These are phyloP conservation scores for Rhizopus sp. DNA, from an alignment of 371 early-diverging fungal genomes.

Conservation along the genomic window DNA sequence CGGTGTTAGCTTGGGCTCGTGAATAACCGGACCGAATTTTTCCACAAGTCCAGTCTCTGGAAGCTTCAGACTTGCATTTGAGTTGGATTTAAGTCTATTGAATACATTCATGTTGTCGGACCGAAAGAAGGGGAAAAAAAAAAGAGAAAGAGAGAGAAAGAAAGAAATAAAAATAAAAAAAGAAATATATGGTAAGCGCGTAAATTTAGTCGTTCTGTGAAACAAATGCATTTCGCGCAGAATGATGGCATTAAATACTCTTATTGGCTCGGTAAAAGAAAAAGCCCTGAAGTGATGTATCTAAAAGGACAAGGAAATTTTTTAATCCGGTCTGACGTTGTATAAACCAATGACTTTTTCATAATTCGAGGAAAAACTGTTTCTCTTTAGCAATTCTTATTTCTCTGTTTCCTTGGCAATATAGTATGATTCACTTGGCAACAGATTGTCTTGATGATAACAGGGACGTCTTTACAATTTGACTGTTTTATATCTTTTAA, in stretches of 20 bases:
- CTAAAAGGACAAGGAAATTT: background rate
- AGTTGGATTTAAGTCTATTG: conserved; percentile 29
- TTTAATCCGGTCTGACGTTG: background rate
- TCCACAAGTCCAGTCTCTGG: conserved; percentile 13
- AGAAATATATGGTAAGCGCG: background rate
- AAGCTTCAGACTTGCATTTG: conserved; percentile 20
- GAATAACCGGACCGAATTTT: conserved; percentile 31
- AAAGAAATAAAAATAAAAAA: background rate
- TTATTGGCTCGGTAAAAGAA: background rate
- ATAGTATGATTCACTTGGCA: too few relatives aligned
- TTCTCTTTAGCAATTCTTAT: too few relatives aligned
- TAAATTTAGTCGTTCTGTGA: too few relatives aligned
- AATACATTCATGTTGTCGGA: conserved; percentile 20
- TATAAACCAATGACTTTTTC: background rate
- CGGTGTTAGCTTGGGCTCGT: conserved; percentile 40
- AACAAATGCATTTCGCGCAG: too few relatives aligned
- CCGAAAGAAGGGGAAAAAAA: background rate
- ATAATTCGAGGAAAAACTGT: too few relatives aligned
- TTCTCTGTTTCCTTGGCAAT: too few relatives aligned
- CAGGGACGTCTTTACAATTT: too few relatives aligned
- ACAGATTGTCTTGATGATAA: too few relatives aligned
- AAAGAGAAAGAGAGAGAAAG: conserved; percentile 4
- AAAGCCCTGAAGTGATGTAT: background rate
- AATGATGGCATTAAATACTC: too few relatives aligned
- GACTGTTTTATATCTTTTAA: too few relatives aligned